A percentile compares a stretch with the other conserved stretches of the same genome.
These are phyloP conservation scores for Fragaria ananassa DNA, from an alignment of 306 rosid species.

Conservation along the genomic window DNA sequence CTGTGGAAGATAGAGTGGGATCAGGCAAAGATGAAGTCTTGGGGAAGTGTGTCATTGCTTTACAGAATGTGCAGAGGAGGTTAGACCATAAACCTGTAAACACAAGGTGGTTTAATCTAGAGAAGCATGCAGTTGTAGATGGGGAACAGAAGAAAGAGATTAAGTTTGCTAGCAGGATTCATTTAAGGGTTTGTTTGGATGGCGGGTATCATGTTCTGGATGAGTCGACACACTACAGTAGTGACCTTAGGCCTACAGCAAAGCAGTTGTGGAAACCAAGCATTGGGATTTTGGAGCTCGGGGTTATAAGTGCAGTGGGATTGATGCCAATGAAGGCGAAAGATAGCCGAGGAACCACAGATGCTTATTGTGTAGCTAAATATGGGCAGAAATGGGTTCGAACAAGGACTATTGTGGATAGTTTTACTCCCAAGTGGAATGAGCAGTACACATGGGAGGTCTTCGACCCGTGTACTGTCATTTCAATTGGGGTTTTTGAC, in stretches of 20 bases:
- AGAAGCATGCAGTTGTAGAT: conserved; percentile 58
- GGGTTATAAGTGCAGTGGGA: conserved; percentile 72
- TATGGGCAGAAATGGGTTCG: conserved; percentile 92
- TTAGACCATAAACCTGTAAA: conserved; percentile 82
- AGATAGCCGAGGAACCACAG: conserved; percentile 68
- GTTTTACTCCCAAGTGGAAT: conserved; percentile 71
- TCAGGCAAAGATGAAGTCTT: conserved; percentile 67
- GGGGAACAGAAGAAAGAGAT: conserved; percentile 68
- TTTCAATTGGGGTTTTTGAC: conserved; percentile 77
- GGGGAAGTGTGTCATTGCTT: conserved; percentile 73
- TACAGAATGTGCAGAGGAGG: conserved; percentile 74
- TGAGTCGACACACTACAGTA: conserved; percentile 85
- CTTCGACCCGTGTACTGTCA: conserved; percentile 73
- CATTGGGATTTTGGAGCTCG: conserved; percentile 80
- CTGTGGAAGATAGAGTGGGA: conserved; percentile 74
- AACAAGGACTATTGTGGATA: conserved; percentile 70
- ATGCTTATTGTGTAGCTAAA: conserved; percentile 86
- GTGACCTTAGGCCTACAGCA: conserved; percentile 95
- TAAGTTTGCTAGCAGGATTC: conserved; percentile 80
- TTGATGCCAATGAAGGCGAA: conserved; percentile 81
- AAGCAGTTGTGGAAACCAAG: conserved; percentile 75
- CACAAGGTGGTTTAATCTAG: conserved; percentile 81
- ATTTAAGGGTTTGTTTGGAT: conserved; percentile 78
- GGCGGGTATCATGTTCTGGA: conserved; percentile 95
- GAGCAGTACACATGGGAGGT: conserved; percentile 97